phyloP scores from a whole-genome alignment of 1,284 basidiomycete genomes.

The Boletus subluridellus region DNA sequence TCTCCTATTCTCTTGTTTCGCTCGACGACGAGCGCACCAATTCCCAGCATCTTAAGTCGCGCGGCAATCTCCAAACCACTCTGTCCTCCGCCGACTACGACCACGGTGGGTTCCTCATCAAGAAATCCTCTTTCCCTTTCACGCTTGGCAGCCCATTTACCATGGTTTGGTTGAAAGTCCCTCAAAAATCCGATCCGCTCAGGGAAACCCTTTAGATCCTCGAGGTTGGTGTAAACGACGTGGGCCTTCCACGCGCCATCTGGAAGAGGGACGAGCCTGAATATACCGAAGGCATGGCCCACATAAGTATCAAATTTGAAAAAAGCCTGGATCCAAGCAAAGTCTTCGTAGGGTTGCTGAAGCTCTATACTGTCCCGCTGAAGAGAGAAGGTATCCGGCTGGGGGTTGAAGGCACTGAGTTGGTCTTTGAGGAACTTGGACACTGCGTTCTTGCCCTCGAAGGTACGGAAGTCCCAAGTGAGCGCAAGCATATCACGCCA shows the following conservation, averaged over 20 bases:
- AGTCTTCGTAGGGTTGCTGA: slow-evolving; percentile 45
- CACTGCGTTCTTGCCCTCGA: slow-evolving; percentile 44
- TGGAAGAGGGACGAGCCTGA: slow-evolving; percentile 48
- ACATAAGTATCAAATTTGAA: slow-evolving; percentile 51
- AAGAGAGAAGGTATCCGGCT: slow-evolving; percentile 21
- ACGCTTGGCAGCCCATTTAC: slow-evolving; percentile 37
- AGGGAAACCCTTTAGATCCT: slow-evolving; percentile 47
- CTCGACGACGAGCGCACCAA: slow-evolving; percentile 38
- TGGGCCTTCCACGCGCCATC: slow-evolving; percentile 50
- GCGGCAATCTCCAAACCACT: slow-evolving; percentile 38
- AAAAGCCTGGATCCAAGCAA: slow-evolving; percentile 52
- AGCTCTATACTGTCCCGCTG: slow-evolving; percentile 25
- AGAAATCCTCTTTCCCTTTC: slow-evolving; percentile 38
- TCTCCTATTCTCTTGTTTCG: slow-evolving; percentile 26
- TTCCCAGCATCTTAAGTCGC: slow-evolving; percentile 41
- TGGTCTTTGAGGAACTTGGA: slow-evolving; percentile 44
- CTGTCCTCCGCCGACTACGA: slow-evolving; percentile 45
- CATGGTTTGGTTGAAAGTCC: slow-evolving; percentile 40
- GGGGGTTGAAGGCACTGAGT: slow-evolving; percentile 37
- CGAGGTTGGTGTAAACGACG: slow-evolving; percentile 33
- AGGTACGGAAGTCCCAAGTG: slow-evolving; percentile 63
- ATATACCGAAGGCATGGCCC: slow-evolving; percentile 46
- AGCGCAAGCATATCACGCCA: slow-evolving; percentile 62
- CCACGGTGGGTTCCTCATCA: slow-evolving; percentile 34
- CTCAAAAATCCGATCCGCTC: slow-evolving; percentile 34